These are phyloP conservation scores for Fusarium nurragi DNA, from an alignment of 2,329 filamentous ascomycete genomes.

Conservation along the genomic window DNA sequence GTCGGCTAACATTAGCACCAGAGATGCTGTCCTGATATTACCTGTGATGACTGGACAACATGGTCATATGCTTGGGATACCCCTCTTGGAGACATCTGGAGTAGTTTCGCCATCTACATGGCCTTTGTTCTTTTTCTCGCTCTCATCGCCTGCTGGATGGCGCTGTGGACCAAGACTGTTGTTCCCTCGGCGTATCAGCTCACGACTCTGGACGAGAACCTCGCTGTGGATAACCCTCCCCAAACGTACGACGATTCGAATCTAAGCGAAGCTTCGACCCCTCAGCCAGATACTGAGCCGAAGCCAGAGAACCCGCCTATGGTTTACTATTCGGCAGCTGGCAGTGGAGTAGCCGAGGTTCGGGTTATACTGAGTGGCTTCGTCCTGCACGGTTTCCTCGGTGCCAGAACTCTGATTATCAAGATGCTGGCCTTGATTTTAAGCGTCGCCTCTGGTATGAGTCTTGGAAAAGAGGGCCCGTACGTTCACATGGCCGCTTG, in stretches of 20 bases:
- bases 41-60: slow-evolving; percentile 64
- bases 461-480: slow-evolving; percentile 91
- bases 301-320: slow-evolving; percentile 68
- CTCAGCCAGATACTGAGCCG: slow-evolving; percentile 51
- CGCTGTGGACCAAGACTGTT: slow-evolving; percentile 90
- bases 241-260: slow-evolving; percentile 52
- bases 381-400: slow-evolving; percentile 94
- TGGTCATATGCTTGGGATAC: slow-evolving; percentile 63
- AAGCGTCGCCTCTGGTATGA: slow-evolving; percentile 91
- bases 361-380: slow-evolving; percentile 98
- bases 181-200: slow-evolving; percentile 89
- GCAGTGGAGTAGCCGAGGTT: slow-evolving; percentile 95
- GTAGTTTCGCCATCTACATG: slow-evolving; percentile 83
- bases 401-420: slow-evolving; percentile 83
- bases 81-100: slow-evolving; percentile 63
- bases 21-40: slow-evolving; percentile 65
- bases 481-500: slow-evolving; percentile 98
- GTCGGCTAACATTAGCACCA: slow-evolving; percentile 39
- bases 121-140: slow-evolving; percentile 76
- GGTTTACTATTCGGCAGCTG: slow-evolving; percentile 95
- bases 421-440: slow-evolving; percentile 86
- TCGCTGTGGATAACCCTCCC: slow-evolving; percentile 71
- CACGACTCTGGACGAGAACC: slow-evolving; percentile 90
- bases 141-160: slow-evolving; percentile 77
- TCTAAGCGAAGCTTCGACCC: slow-evolving; percentile 57